Percentiles rank a stretch among this genome's conserved stretches.
phyloP scores from a whole-genome alignment of 768 basidiomycete genomes.

The Artomyces pyxidatus region DNA sequence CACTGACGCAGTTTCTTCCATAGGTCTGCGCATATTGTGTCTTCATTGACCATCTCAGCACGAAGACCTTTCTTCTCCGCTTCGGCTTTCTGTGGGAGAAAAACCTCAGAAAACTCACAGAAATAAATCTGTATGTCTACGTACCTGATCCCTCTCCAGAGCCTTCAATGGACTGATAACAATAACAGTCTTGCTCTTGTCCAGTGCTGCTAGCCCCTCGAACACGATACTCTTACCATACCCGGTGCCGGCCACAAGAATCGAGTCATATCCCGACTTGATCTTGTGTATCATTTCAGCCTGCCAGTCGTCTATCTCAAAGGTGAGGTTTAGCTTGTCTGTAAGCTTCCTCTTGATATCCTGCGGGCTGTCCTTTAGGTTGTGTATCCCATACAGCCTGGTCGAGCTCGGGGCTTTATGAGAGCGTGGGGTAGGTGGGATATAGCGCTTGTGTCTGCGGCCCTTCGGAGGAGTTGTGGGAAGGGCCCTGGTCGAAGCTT shows the following conservation, averaged over 20 bases:
- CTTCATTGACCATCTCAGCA: conserved; percentile 23
- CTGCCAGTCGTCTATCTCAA: no score
- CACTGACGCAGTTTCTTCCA: conserved; percentile 16
- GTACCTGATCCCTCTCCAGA: background rate
- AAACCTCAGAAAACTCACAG: background rate
- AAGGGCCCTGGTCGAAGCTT: no score
- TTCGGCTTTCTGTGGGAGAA: background rate
- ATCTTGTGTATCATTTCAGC: no score
- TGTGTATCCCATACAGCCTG: no score
- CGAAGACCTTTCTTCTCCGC: conserved; percentile 20
- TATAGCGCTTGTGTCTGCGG: no score
- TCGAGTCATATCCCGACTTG: background rate
- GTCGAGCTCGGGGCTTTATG: no score
- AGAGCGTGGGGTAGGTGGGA: no score
- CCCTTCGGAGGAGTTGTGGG: no score
- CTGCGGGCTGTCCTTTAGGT: no score
- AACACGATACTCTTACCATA: background rate
- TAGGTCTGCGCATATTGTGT: conserved; percentile 14
- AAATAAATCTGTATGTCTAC: background rate
- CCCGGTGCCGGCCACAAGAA: background rate
- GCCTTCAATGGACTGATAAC: background rate
- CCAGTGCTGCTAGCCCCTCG: background rate
- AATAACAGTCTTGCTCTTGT: background rate
- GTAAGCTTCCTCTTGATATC: no score
- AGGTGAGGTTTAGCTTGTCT: no score